Evolutionary conservation across 805 yeast genomes (phyloP).

Genomic region (Debaryomyces prosopidis): DNA sequence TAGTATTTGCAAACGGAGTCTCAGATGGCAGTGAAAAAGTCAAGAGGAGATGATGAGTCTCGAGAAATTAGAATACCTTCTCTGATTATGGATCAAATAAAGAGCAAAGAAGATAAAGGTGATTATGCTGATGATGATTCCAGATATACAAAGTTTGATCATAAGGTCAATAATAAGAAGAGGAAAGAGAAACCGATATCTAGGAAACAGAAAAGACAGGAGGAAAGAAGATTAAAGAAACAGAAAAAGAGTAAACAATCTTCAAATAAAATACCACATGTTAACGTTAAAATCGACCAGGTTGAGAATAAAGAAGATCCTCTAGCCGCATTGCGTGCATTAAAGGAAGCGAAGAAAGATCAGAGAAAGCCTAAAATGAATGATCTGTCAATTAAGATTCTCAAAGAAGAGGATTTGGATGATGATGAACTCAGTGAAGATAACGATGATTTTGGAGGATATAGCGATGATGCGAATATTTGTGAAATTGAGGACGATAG

Average conservation of each 20-base stretch:
- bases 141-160: constrained; percentile 14
- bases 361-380: constrained; percentile 14
- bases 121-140: constrained; percentile 41
- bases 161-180: constrained; percentile 14
- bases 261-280: constrained; percentile 3
- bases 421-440: constrained; percentile 26
- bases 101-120: constrained; percentile 40
- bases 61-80: constrained; percentile 62
- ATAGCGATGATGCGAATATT: constrained; percentile 40
- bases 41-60: constrained; percentile 12
- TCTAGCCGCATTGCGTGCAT: constrained; percentile 12
- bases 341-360: constrained; percentile 10
- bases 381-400: constrained; percentile 14
- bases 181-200: constrained; percentile 23
- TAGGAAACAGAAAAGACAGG: constrained; percentile 37
- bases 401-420: constrained; percentile 31
- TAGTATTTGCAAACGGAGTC: no score
- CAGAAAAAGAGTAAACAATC: constrained; percentile 22
- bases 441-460: constrained; percentile 45
- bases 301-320: constrained; percentile 11
- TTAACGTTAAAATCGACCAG: constrained; percentile 1
- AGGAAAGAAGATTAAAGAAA: constrained; percentile 32
- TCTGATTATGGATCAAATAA: constrained; percentile 50
- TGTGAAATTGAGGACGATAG: constrained; percentile 18
- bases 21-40: constrained; percentile 1